Evolutionary conservation across 352 stramenopile genomes (phyloP).

Genomic region (Globisporangium alternatum): DNA sequence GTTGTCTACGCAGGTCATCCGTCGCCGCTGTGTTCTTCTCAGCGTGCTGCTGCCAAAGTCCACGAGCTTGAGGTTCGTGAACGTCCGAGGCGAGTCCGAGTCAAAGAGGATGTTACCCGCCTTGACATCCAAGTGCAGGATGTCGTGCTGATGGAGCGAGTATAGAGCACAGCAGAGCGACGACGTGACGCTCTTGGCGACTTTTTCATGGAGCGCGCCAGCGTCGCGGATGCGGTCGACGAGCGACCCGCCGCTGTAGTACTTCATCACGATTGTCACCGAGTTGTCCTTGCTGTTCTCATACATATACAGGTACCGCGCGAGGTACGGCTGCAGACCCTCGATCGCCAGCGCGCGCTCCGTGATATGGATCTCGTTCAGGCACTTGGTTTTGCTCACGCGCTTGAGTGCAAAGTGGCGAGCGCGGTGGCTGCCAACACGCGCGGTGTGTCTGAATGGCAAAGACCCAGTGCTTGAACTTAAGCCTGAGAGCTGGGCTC

Average conservation of each 20-base stretch:
- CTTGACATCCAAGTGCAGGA: conserved; percentile 69
- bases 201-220: conserved; percentile 30
- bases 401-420: conserved; percentile 50
- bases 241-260: conserved; percentile 54
- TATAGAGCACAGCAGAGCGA: conserved; percentile 46
- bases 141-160: conserved; percentile 43
- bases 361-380: conserved; percentile 43
- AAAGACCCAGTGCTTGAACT: background rate
- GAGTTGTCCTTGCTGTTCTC: conserved; percentile 42
- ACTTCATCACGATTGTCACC: conserved; percentile 64
- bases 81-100: conserved; percentile 25
- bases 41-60: conserved; percentile 56
- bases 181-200: conserved; percentile 36
- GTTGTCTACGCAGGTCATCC: conserved; percentile 4
- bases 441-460: background rate
- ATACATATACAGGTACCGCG: conserved; percentile 59
- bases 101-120: conserved; percentile 68
- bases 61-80: conserved; percentile 60
- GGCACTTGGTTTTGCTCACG: conserved; percentile 31
- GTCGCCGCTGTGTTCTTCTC: background rate
- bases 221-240: conserved; percentile 38
- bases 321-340: conserved; percentile 38
- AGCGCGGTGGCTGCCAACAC: background rate
- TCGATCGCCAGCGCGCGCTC: conserved; percentile 33
- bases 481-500: background rate